Conservation (phyloP, 2,329 filamentous ascomycete species). For the Neonectria ditissima region DNA sequence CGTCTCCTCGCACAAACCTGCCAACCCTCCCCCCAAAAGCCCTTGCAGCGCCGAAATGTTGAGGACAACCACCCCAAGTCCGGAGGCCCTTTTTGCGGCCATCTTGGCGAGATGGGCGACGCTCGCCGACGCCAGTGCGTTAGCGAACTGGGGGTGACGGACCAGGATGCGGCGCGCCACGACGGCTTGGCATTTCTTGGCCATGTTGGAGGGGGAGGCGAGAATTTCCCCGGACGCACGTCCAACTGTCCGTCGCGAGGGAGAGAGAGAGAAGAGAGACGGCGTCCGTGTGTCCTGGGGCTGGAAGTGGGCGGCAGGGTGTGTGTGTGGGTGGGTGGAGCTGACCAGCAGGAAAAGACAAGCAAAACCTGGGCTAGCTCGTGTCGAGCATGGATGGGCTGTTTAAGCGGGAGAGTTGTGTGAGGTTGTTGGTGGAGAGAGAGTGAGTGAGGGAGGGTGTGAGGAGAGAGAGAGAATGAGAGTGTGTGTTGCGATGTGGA, state of each 20-base stretch:
- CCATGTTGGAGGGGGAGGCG: slow-evolving; percentile 5
- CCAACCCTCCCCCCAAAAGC: slow-evolving; percentile 5
- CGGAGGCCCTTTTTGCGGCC: slow-evolving; percentile 8
- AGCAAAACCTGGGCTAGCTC: neutral
- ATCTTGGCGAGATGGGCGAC: slow-evolving; percentile 28
- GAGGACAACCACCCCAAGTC: slow-evolving; percentile 29
- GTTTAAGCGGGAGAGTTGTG: neutral
- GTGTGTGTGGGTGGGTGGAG: neutral
- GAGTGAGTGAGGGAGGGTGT: too few species aligned
- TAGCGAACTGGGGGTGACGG: neutral
- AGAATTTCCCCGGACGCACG: slow-evolving; percentile 16
- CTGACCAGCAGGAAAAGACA: neutral
- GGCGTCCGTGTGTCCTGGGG: neutral
- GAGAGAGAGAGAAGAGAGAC: slow-evolving; percentile 24
- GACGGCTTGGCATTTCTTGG: slow-evolving; percentile 12
- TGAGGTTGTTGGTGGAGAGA: too few species aligned
- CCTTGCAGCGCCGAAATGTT: slow-evolving; percentile 33
- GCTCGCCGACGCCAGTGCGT: slow-evolving; percentile 23
- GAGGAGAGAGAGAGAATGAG: neutral
- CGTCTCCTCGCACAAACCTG: neutral
- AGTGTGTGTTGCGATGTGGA: too few species aligned
- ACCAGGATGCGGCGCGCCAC: slow-evolving; percentile 15
- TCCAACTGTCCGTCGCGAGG: slow-evolving; percentile 3
- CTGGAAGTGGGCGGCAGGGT: neutral
- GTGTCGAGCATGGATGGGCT: neutral